Evolutionary conservation across 257 asterid genomes (phyloP).

Genomic region (Solanum pennellii): DNA sequence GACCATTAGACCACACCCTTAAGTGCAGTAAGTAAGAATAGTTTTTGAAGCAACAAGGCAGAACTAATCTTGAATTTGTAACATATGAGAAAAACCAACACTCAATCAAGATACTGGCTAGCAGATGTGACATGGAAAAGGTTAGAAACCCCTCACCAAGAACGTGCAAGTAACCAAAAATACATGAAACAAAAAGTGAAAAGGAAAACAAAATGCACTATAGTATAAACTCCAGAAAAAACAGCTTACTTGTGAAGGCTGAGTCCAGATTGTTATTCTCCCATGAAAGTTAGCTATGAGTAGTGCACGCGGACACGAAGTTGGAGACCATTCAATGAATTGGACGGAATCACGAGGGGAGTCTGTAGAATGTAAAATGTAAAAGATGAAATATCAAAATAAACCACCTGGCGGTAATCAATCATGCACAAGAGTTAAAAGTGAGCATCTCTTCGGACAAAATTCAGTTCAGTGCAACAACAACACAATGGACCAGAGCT

Average conservation of each 20-base stretch:
- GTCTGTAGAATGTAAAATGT: slow-evolving; percentile 37
- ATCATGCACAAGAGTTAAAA: neutral
- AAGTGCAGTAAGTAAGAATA: neutral
- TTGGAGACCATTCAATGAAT: slow-evolving; percentile 97
- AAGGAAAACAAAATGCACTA: neutral
- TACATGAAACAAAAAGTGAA: neutral
- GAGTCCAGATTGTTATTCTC: slow-evolving; percentile 91
- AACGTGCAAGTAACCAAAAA: neutral
- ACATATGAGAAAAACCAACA: neutral
- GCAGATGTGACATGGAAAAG: neutral
- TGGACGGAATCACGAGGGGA: slow-evolving; percentile 98
- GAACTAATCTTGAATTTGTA: neutral
- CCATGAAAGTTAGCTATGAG: slow-evolving; percentile 95
- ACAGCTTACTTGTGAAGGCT: slow-evolving; percentile 78
- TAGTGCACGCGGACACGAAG: slow-evolving; percentile 84
- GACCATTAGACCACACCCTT: neutral
- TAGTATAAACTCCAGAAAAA: neutral
- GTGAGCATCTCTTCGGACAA: neutral
- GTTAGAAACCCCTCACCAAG: neutral
- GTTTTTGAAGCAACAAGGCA: neutral
- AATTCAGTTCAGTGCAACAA: neutral
- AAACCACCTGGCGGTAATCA: neutral
- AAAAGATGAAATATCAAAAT: neutral
- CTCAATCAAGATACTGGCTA: neutral
- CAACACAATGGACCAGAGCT: neutral